A percentile compares a stretch with the other conserved stretches of the same genome.
These are phyloP conservation scores for Aspergillus neoniger DNA, from an alignment of 2,329 filamentous ascomycete species.

Conservation along the genomic window DNA sequence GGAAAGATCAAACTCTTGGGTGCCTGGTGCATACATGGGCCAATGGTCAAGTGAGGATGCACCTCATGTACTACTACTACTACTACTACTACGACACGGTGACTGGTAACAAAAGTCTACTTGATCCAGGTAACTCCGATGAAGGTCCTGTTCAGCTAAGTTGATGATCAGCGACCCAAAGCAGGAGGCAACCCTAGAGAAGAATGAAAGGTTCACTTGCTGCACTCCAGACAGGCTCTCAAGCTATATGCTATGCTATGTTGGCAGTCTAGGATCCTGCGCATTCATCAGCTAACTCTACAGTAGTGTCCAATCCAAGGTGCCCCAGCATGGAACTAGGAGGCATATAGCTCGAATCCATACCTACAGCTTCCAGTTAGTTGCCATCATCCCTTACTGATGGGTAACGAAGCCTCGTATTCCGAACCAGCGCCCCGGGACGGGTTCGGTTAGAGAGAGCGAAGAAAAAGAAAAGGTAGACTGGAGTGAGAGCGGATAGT, in stretches of 20 bases:
- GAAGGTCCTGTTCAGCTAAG: constrained; percentile 6
- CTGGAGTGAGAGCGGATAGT: neutral
- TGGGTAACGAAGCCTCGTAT: constrained; percentile 2
- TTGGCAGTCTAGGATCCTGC: neutral
- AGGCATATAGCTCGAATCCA: neutral
- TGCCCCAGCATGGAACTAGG: neutral
- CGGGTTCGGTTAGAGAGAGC: constrained; percentile 1
- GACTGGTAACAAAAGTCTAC: constrained; percentile 10
- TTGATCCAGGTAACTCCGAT: neutral
- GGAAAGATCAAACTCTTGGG: constrained; percentile 8
- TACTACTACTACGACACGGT: neutral
- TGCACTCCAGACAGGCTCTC: neutral
- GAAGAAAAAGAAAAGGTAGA: neutral
- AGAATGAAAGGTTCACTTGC: neutral
- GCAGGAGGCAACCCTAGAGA: neutral
- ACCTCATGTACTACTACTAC: no score
- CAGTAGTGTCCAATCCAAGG: neutral
- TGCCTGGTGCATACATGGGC: constrained; percentile 13
- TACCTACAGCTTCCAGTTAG: no score
- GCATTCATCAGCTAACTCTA: neutral
- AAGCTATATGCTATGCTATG: neutral
- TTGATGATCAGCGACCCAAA: neutral
- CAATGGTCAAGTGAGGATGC: constrained; percentile 19
- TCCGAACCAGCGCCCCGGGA: constrained; percentile 1
- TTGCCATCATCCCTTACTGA: neutral